Conservation (phyloP, 2,329 filamentous ascomycete genomes). For the Colletotrichum sp. region DNA sequence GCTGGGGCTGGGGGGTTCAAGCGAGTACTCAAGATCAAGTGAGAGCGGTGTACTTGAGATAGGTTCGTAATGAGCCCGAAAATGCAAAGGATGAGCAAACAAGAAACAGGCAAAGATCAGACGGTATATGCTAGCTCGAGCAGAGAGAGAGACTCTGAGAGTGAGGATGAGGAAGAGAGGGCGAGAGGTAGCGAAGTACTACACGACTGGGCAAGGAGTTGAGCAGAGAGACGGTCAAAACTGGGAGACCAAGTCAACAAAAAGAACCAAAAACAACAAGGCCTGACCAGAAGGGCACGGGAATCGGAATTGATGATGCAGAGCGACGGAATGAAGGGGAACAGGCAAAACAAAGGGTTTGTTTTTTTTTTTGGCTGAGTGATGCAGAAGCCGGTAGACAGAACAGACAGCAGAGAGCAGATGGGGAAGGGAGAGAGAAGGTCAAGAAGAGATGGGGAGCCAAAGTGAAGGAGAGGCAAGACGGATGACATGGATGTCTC, state of each 20-base stretch:
- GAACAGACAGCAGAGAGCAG: neutral
- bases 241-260: neutral
- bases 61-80: neutral
- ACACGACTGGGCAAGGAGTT: neutral
- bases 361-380: conserved; percentile 8
- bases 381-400: neutral
- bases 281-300: neutral
- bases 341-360: conserved; percentile 6
- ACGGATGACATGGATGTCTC: conserved; percentile 15
- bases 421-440: neutral
- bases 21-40: neutral
- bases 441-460: neutral
- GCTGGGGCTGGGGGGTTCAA: neutral
- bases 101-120: conserved; percentile 13
- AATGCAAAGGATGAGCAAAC: neutral
- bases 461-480: neutral
- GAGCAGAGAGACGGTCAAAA: neutral
- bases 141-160: neutral
- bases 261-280: neutral
- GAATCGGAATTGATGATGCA: conserved; percentile 12
- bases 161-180: neutral
- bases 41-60: neutral
- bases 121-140: conserved; percentile 7
- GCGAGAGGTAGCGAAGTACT: neutral
- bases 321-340: neutral